Percentiles rank a stretch among this genome's conserved stretches.
phyloP scores from a whole-genome alignment of 129 eudicot species.

The Flaveria bidentis region DNA sequence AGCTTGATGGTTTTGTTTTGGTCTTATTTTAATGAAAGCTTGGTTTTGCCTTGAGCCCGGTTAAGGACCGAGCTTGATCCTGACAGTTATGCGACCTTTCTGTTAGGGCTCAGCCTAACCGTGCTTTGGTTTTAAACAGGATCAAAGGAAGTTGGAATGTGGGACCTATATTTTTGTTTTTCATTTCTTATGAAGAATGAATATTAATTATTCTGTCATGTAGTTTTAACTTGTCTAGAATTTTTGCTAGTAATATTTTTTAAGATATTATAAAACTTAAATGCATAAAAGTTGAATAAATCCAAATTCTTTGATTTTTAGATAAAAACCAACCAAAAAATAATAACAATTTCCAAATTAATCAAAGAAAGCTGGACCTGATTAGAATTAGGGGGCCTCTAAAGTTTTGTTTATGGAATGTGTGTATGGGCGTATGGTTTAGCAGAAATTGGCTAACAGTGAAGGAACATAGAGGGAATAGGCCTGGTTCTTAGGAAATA shows the following conservation, averaged over 20 bases:
- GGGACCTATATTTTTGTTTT: not conserved
- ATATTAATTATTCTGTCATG: not conserved
- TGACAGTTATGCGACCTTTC: not conserved
- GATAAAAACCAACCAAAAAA: not conserved
- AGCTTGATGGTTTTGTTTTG: conserved; percentile 11
- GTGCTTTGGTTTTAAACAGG: too few relatives aligned
- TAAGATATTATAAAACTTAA: not conserved
- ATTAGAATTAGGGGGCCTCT: not conserved
- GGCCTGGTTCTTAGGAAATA: not conserved
- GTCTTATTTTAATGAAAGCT: not conserved
- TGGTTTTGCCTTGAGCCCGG: not conserved
- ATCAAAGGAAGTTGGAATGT: too few relatives aligned
- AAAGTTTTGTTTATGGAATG: not conserved
- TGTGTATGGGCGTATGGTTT: not conserved
- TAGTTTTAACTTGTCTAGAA: not conserved
- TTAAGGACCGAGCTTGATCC: not conserved
- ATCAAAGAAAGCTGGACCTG: not conserved
- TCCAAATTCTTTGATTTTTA: not conserved
- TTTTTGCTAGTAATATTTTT: not conserved
- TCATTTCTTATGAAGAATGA: not conserved
- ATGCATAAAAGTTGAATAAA: not conserved
- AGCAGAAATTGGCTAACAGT: not conserved
- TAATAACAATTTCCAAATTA: not conserved
- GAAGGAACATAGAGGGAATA: not conserved
- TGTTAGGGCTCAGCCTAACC: not conserved